Conservation (phyloP, 208 protist species). For the Angomonas ambiguus region DNA sequence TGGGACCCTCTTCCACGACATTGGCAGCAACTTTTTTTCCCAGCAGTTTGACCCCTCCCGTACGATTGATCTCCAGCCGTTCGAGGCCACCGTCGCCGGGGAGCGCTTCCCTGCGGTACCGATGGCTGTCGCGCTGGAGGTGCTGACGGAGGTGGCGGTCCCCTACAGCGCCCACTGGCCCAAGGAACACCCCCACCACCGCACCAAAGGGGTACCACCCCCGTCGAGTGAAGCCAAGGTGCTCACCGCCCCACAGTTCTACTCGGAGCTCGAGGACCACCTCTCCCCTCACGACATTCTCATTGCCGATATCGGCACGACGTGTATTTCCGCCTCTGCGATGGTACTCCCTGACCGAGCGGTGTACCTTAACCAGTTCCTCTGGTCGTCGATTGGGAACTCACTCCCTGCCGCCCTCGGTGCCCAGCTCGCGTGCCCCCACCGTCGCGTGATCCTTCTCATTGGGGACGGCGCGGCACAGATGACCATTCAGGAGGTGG, state of each 20-base stretch:
- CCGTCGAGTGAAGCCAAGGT: conserved; percentile 14
- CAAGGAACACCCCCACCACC: conserved; percentile 7
- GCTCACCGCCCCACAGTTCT: conserved; percentile 33
- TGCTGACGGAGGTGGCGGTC: conserved; percentile 32
- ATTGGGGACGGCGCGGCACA: conserved; percentile 35
- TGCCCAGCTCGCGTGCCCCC: conserved; percentile 31
- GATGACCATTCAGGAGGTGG: conserved; percentile 44
- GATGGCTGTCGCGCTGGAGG: conserved; percentile 32
- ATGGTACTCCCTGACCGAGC: conserved; percentile 23
- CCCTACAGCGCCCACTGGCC: conserved; percentile 17
- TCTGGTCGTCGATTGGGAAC: conserved; percentile 47
- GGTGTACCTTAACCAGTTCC: conserved; percentile 20
- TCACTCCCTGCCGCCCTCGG: conserved; percentile 41
- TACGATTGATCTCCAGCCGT: conserved; percentile 49
- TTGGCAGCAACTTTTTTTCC: conserved; percentile 28
- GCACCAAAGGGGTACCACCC: conserved; percentile 13
- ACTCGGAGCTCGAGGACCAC: conserved; percentile 27
- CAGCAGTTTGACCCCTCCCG: conserved; percentile 35
- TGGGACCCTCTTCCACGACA: conserved; percentile 36
- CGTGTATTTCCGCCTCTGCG: conserved; percentile 22
- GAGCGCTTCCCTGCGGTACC: conserved; percentile 38
- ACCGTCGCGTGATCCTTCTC: conserved; percentile 28
- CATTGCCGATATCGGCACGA: conserved; percentile 42
- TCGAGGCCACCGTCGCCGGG: conserved; percentile 30
- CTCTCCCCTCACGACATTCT: conserved; percentile 32